Conservation (phyloP, 768 basidiomycete genomes). For the Nevesoporus exiguus region DNA sequence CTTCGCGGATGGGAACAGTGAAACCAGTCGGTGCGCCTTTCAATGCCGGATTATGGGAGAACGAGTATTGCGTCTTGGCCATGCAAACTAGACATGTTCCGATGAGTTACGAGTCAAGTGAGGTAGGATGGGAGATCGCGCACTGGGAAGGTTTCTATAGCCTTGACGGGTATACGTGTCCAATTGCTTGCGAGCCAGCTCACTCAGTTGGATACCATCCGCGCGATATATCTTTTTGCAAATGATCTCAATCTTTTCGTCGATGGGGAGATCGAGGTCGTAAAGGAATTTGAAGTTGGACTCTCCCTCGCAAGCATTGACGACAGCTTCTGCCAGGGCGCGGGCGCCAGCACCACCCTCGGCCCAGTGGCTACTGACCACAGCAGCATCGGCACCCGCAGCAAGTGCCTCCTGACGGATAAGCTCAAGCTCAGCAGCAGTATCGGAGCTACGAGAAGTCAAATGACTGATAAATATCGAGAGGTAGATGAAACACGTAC, state of each 20-base stretch:
- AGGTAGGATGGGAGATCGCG: constrained; percentile 26
- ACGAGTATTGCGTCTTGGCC: constrained; percentile 98
- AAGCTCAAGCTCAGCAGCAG: constrained; percentile 83
- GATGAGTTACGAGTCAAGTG: constrained; percentile 6
- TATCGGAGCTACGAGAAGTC: constrained; percentile 63
- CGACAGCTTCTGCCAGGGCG: constrained; percentile 88
- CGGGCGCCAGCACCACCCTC: constrained; percentile 89
- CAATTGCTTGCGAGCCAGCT: constrained; percentile 79
- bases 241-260: constrained; percentile 85
- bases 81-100: constrained; percentile 67
- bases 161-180: constrained; percentile 93
- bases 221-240: constrained; percentile 92
- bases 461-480: background rate
- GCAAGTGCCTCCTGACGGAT: constrained; percentile 75
- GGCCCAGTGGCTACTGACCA: constrained; percentile 98
- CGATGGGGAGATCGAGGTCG: constrained; percentile 77
- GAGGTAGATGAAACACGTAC: constrained; percentile 48
- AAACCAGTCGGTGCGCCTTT: constrained; percentile 93
- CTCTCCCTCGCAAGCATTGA: constrained; percentile 76
- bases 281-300: constrained; percentile 94
- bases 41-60: constrained; percentile 89
- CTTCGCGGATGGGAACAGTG: constrained; percentile 85
- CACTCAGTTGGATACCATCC: constrained; percentile 83
- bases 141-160: constrained; percentile 73
- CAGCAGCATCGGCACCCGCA: constrained; percentile 91